Conservation (phyloP, 2,329 filamentous ascomycete genomes). For the Neospermospora avenae region DNA sequence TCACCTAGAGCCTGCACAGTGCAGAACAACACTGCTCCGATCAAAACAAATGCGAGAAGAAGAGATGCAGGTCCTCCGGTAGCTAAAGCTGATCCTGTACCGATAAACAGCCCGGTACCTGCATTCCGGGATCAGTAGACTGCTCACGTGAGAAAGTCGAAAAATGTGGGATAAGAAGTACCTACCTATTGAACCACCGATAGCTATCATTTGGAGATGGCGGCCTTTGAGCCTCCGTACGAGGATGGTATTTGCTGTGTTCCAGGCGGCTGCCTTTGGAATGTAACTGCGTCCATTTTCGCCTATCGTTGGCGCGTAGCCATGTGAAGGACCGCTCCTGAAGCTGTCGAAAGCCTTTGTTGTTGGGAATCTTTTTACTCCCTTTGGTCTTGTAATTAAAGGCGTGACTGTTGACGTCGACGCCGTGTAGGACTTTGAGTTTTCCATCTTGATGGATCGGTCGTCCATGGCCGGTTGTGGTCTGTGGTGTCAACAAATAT, state of each 20-base stretch:
- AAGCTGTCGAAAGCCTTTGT: slow-evolving; percentile 31
- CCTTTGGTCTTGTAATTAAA: slow-evolving; percentile 24
- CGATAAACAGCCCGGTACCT: slow-evolving; percentile 84
- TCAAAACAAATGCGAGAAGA: slow-evolving; percentile 72
- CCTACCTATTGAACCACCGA: slow-evolving; percentile 81
- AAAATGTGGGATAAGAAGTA: neutral
- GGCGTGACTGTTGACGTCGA: slow-evolving; percentile 30
- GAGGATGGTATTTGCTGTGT: slow-evolving; percentile 71
- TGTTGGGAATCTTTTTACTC: slow-evolving; percentile 15
- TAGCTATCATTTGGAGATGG: slow-evolving; percentile 96
- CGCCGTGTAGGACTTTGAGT: slow-evolving; percentile 21
- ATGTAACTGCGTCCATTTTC: slow-evolving; percentile 48
- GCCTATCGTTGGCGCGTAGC: slow-evolving; percentile 22
- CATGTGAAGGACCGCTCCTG: slow-evolving; percentile 21
- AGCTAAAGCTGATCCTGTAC: slow-evolving; percentile 68
- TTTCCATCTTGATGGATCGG: slow-evolving; percentile 18
- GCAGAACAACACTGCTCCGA: slow-evolving; percentile 85
- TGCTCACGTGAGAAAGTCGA: slow-evolving; percentile 8
- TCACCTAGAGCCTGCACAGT: slow-evolving; percentile 91
- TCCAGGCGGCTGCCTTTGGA: slow-evolving; percentile 57
- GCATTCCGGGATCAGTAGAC: slow-evolving; percentile 32
- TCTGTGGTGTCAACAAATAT: neutral
- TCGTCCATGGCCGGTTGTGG: slow-evolving; percentile 6
- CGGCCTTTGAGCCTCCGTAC: slow-evolving; percentile 75
- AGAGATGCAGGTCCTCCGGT: slow-evolving; percentile 75